Percentiles rank a stretch among this genome's conserved stretches.
phyloP scores from a whole-genome alignment of 371 early-diverging fungal species.

The Parasitella parasitica region DNA sequence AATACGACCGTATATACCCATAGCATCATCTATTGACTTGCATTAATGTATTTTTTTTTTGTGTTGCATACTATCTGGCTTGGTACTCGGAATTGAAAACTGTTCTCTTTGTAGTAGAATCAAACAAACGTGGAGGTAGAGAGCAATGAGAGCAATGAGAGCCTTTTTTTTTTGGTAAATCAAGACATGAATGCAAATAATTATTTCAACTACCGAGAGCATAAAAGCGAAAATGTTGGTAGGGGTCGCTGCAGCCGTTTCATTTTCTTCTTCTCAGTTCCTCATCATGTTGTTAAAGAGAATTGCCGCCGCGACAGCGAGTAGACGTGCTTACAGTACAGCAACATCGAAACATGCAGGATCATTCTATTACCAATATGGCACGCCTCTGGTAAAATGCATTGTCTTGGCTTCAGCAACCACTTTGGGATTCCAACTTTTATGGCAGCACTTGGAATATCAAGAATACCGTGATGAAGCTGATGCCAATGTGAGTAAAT shows the following conservation, averaged over 20 bases:
- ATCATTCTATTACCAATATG: constrained; percentile 42
- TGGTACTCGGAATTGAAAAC: too few relatives aligned
- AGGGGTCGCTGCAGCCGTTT: background rate
- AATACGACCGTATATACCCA: too few relatives aligned
- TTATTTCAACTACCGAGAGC: too few relatives aligned
- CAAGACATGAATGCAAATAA: too few relatives aligned
- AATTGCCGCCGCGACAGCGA: background rate
- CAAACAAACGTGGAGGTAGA: too few relatives aligned
- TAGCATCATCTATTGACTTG: too few relatives aligned
- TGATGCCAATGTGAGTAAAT: constrained; percentile 26
- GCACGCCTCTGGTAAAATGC: constrained; percentile 53
- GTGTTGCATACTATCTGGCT: too few relatives aligned
- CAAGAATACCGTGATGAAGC: constrained; percentile 46
- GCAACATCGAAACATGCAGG: constrained; percentile 1
- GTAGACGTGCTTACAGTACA: constrained; percentile 3
- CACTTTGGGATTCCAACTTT: constrained; percentile 41
- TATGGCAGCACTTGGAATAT: constrained; percentile 50
- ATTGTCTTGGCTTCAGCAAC: constrained; percentile 44
- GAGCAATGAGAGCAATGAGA: background rate
- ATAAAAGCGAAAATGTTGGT: background rate
- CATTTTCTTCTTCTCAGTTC: background rate
- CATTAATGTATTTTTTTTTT: too few relatives aligned
- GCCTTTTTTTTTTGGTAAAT: background rate
- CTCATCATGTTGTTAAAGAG: background rate
- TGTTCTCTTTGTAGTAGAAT: too few relatives aligned